Conservation (phyloP, 108 stramenopile genomes). For the Cyclotella sp. region DNA sequence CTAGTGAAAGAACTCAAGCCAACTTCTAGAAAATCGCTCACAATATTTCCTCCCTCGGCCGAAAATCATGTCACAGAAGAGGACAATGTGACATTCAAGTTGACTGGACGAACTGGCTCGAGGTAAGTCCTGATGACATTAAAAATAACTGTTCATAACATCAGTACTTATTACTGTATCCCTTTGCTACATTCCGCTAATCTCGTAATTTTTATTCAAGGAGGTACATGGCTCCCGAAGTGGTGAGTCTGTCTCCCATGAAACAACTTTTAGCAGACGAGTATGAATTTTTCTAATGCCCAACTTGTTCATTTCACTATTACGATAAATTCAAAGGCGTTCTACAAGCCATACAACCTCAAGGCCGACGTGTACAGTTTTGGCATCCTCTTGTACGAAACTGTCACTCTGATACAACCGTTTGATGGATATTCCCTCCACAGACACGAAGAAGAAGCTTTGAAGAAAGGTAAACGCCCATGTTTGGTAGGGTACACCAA, state of each 20-base stretch:
- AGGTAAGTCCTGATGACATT: too few relatives aligned
- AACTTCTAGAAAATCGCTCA: conserved; percentile 1
- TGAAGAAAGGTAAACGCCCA: conserved; percentile 31
- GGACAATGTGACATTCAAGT: conserved; percentile 31
- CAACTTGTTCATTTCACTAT: neutral
- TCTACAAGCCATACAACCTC: conserved; percentile 65
- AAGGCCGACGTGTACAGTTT: conserved; percentile 81
- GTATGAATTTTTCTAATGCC: neutral
- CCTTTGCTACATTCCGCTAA: too few relatives aligned
- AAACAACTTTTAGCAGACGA: neutral
- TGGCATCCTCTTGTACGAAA: conserved; percentile 76
- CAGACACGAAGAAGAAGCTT: conserved; percentile 46
- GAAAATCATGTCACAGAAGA: neutral
- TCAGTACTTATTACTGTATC: too few relatives aligned
- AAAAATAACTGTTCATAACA: too few relatives aligned
- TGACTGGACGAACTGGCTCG: conserved; percentile 58
- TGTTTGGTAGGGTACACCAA: conserved; percentile 26
- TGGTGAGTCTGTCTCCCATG: conserved; percentile 15
- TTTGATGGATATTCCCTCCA: conserved; percentile 36
- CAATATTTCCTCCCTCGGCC: neutral
- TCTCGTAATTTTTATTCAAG: neutral
- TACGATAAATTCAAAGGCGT: conserved; percentile 9
- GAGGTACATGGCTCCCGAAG: conserved; percentile 69
- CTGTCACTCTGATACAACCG: conserved; percentile 57
- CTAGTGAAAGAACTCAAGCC: conserved; percentile 68